Conservation (phyloP, 108 stramenopile species). For the Skeletonema marinoi region DNA sequence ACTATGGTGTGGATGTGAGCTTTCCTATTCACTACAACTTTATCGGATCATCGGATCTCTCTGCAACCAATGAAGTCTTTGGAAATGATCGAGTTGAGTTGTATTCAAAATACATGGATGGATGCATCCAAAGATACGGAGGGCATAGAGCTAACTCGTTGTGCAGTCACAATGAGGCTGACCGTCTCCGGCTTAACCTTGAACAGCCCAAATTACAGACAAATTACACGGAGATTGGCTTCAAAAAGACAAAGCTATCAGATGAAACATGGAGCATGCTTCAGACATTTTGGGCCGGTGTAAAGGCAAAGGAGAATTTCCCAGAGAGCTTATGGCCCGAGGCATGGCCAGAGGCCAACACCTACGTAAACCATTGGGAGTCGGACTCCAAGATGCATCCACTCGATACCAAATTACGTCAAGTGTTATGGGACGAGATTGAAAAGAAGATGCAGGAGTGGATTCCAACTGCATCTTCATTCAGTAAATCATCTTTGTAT, state of each 20-base stretch:
- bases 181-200: constrained; percentile 18
- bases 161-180: constrained; percentile 27
- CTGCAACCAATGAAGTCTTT: constrained; percentile 8
- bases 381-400: constrained; percentile 19
- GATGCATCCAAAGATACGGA: constrained; percentile 25
- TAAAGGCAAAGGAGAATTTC: constrained; percentile 43
- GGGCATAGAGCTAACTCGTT: background rate
- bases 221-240: constrained; percentile 37
- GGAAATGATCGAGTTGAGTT: background rate
- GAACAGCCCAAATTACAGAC: constrained; percentile 33
- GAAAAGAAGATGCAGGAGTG: constrained; percentile 49
- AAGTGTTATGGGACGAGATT: constrained; percentile 39
- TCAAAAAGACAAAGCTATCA: constrained; percentile 32
- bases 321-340: constrained; percentile 15
- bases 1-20: constrained; percentile 38
- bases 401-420: constrained; percentile 10
- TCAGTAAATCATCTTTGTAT: constrained; percentile 63
- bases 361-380: constrained; percentile 56
- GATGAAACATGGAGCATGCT: constrained; percentile 19
- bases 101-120: constrained; percentile 37
- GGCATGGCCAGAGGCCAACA: constrained; percentile 53
- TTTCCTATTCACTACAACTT: constrained; percentile 43
- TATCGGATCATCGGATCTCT: constrained; percentile 1
- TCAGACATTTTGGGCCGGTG: constrained; percentile 32
- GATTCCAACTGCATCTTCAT: constrained; percentile 47